Base-by-base conservation (phyloP, 441 rosid genomes). In the Codiaeum variegatum region DNA sequence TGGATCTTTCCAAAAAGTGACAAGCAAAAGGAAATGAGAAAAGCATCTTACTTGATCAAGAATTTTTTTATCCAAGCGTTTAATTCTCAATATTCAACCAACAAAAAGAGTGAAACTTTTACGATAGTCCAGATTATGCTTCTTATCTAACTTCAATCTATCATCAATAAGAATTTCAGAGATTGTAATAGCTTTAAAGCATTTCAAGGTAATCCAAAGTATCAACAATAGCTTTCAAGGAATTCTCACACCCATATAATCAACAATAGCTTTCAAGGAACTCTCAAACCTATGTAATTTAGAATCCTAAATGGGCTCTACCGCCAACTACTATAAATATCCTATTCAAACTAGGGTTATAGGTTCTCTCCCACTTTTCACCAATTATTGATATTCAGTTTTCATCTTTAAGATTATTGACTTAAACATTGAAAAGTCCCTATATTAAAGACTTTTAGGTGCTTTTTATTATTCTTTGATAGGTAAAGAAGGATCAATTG, bases 91-190 rank as follows among this genome's bases (percentile, higher is more conserved):
- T 6, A 95, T 83, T 67, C 95, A 85, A 79, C 97, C 97, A 73
- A 90, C 95, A 77, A 76, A 83, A 6, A 95, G 92, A 75, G 81
- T 85, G 74, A 79, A 82, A 70, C 29, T 61, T 79, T 66, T 81
- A 51, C 91, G 98, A 98, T 98, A 95, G 5, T 83, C 81, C 44
- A 89, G 32, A 72, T 83, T 89, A 72, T 80, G 95, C 81, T 70
- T 90, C 82, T 88, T 89, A 78, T 95, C 94, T 71, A 91, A 85
- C 73, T 80, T 81, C 70, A 95, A 66, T 72, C 99, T 96, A 79
- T 95, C 99, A 76, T 95, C 99, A 67, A 95, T 83, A 58, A 95
- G 91, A 24, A 90, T 29, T 26, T 86, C 92, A 80, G 97, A 84
- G 76, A 95, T 88, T 67, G 84, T 66, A 0, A 96, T 88, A 79